phyloP scores from a whole-genome alignment of 2,329 filamentous ascomycete species.

The Beauveria sp. region DNA sequence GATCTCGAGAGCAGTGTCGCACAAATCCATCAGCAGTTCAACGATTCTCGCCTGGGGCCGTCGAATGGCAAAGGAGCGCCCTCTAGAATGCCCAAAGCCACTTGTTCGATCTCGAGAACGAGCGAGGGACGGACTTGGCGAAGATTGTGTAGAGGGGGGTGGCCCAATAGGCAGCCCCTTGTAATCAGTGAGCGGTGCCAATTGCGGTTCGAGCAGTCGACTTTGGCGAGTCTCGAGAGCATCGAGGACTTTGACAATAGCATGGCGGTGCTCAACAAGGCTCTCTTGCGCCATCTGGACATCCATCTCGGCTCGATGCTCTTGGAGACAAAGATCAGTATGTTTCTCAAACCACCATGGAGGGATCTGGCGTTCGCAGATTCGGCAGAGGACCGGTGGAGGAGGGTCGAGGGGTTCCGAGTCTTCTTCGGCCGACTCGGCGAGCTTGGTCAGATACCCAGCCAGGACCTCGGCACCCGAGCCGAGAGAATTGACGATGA shows the following conservation, averaged over 20 bases:
- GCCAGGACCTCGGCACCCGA: slow-evolving; percentile 92
- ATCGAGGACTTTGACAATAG: slow-evolving; percentile 92
- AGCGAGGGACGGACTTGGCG: slow-evolving; percentile 63
- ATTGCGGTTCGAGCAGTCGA: slow-evolving; percentile 44
- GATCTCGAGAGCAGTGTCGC: slow-evolving; percentile 91
- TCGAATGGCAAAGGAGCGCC: slow-evolving; percentile 83
- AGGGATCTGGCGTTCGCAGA: slow-evolving; percentile 93
- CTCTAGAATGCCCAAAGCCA: slow-evolving; percentile 71
- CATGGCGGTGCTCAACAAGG: slow-evolving; percentile 83
- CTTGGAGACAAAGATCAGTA: slow-evolving; percentile 89
- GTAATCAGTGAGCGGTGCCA: slow-evolving; percentile 64
- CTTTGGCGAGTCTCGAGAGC: slow-evolving; percentile 74
- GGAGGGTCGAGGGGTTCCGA: slow-evolving; percentile 71
- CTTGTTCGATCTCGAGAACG: slow-evolving; percentile 67
- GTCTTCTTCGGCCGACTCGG: slow-evolving; percentile 73
- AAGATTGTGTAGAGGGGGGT: slow-evolving; percentile 61
- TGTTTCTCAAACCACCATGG: slow-evolving; percentile 99
- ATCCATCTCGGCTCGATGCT: slow-evolving; percentile 95
- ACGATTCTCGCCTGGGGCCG: slow-evolving; percentile 88
- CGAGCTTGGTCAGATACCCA: slow-evolving; percentile 82
- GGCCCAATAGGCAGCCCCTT: slow-evolving; percentile 81
- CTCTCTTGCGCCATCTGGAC: slow-evolving; percentile 93
- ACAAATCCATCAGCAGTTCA: slow-evolving; percentile 87
- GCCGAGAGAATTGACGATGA: slow-evolving; percentile 88
- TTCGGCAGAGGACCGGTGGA: slow-evolving; percentile 86